Base-by-base conservation (phyloP, 495 filamentous ascomycete genomes). In the Oidiodendron maius region DNA sequence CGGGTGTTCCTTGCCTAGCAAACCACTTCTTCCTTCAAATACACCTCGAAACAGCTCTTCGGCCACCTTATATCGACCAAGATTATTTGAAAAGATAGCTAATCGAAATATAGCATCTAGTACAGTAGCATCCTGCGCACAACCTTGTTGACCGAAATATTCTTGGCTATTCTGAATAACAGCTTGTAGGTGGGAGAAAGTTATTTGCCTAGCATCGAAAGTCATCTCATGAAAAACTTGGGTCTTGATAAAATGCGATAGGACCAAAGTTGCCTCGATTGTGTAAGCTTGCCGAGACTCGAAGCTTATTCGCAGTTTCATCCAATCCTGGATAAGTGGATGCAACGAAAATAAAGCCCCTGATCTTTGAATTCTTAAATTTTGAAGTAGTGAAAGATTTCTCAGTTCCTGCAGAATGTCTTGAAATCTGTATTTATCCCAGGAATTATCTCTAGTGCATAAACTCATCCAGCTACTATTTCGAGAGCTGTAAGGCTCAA, bases 311-410 rank as follows among this genome's bases (percentile, higher is more conserved):
- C 50, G 43, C 16, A 55, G 23, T 42, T 46, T 50, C 8, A 57
- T 16, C 44, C 52, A 57, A 36, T 57, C 55, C 21, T 47, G 46
- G 37, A 57, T 41, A 36, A 57, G 37, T 25, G 51, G 55, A 43
- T 57, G 45, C n/a, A 54, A 21, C 9, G 52, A 44, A 16, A 53
- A 55, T 3, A 3, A 6, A 24, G 45, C 26, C 28, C 21, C 34
- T 25, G 46, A 34, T 6, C n/a, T 13, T 36, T 34, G 26, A n/a
- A n/a, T n/a, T n/a, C n/a, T n/a, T 20, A 28, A 24, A 48, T 17
- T 52, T 44, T 42, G 44, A 32, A 53, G 2, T 10, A 56, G 40
- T 10, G 53, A 56, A 3, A 56, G 50, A 36, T 39, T 28, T 6
- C 21, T 22, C 3, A 56, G 36, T 24, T 48, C 49, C 3, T 15